Conservation (phyloP, 345 rosid genomes). For the Hibiscus tridactylites region DNA sequence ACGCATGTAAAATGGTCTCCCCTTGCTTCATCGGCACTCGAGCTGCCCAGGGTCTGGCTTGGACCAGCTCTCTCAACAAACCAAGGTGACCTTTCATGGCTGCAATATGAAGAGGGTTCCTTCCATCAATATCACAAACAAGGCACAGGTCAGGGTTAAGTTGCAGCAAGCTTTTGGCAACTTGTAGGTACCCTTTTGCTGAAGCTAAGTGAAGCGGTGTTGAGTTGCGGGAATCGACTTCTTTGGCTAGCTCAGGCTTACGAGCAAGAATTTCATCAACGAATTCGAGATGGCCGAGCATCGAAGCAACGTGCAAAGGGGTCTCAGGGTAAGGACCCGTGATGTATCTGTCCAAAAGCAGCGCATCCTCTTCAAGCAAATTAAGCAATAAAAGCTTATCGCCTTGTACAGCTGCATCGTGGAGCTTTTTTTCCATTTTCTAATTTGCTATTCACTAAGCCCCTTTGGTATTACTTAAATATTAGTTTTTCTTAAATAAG, state of each 20-base stretch:
- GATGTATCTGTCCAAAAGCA: background rate
- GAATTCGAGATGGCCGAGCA: slow-evolving; percentile 16
- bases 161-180: slow-evolving; percentile 6
- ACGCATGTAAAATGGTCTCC: slow-evolving; percentile 22
- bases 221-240: slow-evolving; percentile 13
- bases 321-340: slow-evolving; percentile 7
- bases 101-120: slow-evolving; percentile 26
- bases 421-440: background rate
- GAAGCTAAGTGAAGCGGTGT: slow-evolving; percentile 30
- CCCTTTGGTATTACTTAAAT: too few relatives aligned
- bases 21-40: slow-evolving; percentile 11
- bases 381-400: background rate
- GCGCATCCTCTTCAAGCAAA: slow-evolving; percentile 15
- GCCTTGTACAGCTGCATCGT: slow-evolving; percentile 13
- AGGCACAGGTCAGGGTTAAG: slow-evolving; percentile 9
- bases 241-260: slow-evolving; percentile 18
- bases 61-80: slow-evolving; percentile 11
- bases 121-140: slow-evolving; percentile 16
- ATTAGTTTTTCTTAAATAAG: too few relatives aligned
- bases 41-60: slow-evolving; percentile 2
- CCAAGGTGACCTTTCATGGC: slow-evolving; percentile 20
- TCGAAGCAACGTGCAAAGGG: slow-evolving; percentile 24
- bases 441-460: too few relatives aligned
- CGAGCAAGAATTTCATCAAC: slow-evolving; percentile 13
- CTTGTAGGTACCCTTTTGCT: slow-evolving; percentile 19